phyloP scores from a whole-genome alignment of 768 basidiomycete genomes.

The Tulasnella sp. region DNA sequence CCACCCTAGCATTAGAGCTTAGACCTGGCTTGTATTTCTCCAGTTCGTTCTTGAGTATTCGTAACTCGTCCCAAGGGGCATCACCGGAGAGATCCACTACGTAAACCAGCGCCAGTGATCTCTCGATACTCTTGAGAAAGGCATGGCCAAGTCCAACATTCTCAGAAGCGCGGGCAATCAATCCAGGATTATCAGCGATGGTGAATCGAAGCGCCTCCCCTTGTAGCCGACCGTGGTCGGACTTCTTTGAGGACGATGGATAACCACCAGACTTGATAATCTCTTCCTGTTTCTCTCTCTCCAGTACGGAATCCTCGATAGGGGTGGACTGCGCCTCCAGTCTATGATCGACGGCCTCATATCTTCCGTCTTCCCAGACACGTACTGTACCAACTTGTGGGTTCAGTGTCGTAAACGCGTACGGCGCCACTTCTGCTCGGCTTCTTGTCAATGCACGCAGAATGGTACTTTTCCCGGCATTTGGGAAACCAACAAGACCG shows the following conservation, averaged over 20 bases:
- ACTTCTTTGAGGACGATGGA: background rate
- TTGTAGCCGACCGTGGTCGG: constrained; percentile 16
- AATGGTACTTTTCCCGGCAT: constrained; percentile 86
- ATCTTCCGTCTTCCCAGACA: constrained; percentile 54
- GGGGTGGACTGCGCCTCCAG: constrained; percentile 14
- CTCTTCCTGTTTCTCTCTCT: constrained; percentile 13
- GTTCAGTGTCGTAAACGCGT: constrained; percentile 92
- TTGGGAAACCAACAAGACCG: constrained; percentile 94
- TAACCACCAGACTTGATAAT: constrained; percentile 13
- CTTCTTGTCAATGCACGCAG: constrained; percentile 81
- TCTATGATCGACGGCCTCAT: background rate
- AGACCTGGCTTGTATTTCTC: constrained; percentile 71
- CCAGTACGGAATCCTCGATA: constrained; percentile 19
- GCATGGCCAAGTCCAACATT: constrained; percentile 89
- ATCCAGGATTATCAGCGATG: constrained; percentile 92
- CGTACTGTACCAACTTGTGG: constrained; percentile 87
- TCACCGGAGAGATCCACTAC: constrained; percentile 76
- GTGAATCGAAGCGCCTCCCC: constrained; percentile 80
- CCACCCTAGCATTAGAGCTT: constrained; percentile 60
- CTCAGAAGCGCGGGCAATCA: constrained; percentile 70
- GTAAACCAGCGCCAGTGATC: constrained; percentile 78
- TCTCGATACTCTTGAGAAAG: constrained; percentile 85
- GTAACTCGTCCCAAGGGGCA: constrained; percentile 65
- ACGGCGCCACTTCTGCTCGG: constrained; percentile 72
- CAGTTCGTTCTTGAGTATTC: constrained; percentile 63